Conservation (phyloP, 2,329 filamentous ascomycete genomes). For the Fusarium liriodendri region DNA sequence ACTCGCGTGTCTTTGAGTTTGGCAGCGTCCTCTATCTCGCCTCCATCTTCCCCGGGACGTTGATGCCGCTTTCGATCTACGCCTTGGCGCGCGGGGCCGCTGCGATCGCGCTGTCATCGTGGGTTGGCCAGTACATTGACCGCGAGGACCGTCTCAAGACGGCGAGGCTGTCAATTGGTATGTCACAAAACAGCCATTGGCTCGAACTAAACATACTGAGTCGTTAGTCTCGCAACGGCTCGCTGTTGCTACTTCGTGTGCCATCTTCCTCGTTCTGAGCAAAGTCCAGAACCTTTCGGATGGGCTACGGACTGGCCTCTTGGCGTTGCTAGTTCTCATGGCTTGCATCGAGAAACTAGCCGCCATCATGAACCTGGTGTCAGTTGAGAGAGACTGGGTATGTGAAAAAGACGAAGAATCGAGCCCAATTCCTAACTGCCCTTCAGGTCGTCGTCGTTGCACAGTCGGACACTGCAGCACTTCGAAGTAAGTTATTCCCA, state of each 20-base stretch:
- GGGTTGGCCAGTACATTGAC: conserved; percentile 71
- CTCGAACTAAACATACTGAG: conserved; percentile 7
- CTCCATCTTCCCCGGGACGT: conserved; percentile 65
- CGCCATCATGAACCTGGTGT: conserved; percentile 72
- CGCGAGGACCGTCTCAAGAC: conserved; percentile 60
- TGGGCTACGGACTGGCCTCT: conserved; percentile 38
- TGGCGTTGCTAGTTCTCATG: conserved; percentile 58
- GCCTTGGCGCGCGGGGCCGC: conserved; percentile 69
- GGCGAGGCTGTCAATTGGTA: conserved; percentile 62
- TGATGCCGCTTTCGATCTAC: conserved; percentile 77
- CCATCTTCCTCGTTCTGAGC: conserved; percentile 52
- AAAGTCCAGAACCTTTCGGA: conserved; percentile 1
- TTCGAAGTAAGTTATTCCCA: conserved; percentile 23
- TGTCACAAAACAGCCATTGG: background rate
- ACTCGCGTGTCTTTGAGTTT: conserved; percentile 73
- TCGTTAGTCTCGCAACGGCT: conserved; percentile 51
- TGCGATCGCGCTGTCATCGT: conserved; percentile 68
- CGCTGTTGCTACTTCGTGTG: conserved; percentile 61
- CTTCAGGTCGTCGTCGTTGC: conserved; percentile 46
- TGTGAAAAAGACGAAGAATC: background rate
- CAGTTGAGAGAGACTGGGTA: conserved; percentile 79
- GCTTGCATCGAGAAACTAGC: conserved; percentile 77
- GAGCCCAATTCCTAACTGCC: conserved; percentile 4
- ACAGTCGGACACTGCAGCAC: conserved; percentile 25
- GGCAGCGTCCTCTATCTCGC: conserved; percentile 70